A percentile compares a stretch with the other conserved stretches of the same genome.
Evolutionary conservation across 1,284 basidiomycete species (phyloP).

Genomic region (Marasmius fiardii): DNA sequence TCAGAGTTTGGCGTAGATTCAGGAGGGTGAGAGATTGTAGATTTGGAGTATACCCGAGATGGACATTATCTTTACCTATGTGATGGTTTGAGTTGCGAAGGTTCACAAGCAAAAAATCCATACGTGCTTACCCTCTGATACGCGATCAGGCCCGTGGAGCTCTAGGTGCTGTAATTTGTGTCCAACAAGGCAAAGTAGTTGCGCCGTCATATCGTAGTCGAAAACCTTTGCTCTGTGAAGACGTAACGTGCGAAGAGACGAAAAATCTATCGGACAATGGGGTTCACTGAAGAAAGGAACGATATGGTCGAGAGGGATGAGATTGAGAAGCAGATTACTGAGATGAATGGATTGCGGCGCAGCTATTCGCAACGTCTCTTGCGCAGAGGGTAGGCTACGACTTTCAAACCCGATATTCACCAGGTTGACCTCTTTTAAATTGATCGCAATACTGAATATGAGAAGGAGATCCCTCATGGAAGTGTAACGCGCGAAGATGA

Average conservation of each 20-base stretch:
- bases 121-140: neutral
- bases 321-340: neutral
- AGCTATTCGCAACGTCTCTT: neutral
- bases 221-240: neutral
- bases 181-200: neutral
- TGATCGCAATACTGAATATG: neutral
- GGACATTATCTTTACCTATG: neutral
- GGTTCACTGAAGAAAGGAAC: neutral
- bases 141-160: neutral
- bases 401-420: neutral
- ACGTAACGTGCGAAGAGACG: neutral
- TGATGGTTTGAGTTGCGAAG: neutral
- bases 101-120: no score
- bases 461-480: neutral
- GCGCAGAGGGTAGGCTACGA: neutral
- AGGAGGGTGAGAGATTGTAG: neutral
- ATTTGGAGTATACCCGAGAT: constrained; percentile 1
- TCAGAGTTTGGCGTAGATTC: neutral
- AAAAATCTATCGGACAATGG: neutral
- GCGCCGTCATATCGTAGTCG: neutral
- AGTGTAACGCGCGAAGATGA: neutral
- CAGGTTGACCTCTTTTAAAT: neutral
- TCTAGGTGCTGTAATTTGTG: neutral
- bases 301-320: neutral
- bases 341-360: neutral